phyloP scores from a whole-genome alignment of 176 grass and related monocot genomes.

The Oryza rufipogon region DNA sequence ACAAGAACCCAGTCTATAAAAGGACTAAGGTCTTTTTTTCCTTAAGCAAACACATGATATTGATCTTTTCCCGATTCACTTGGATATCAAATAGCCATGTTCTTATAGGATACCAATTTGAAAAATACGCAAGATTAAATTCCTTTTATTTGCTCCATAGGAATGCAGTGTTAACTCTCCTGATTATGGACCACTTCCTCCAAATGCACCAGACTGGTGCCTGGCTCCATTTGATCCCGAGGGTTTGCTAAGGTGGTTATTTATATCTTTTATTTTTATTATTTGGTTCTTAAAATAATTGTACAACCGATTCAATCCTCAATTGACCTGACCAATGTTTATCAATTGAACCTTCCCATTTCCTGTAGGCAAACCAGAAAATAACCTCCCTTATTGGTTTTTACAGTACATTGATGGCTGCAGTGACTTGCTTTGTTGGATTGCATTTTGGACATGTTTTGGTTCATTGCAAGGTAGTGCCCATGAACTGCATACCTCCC shows the following conservation, averaged over 20 bases:
- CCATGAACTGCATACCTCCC: conserved; percentile 9
- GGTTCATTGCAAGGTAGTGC: conserved; percentile 84
- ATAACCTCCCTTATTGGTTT: conserved; percentile 27
- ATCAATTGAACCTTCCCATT: neutral
- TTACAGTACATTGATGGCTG: conserved; percentile 81
- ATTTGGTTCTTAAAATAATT: neutral
- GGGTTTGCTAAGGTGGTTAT: conserved; percentile 83
- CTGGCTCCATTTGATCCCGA: conserved; percentile 92
- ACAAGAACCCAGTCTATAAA: conserved; percentile 83
- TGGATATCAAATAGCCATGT: conserved; percentile 4
- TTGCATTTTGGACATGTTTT: conserved; percentile 90
- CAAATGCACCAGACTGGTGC: conserved; percentile 84
- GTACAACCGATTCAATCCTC: neutral
- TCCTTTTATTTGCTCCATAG: conserved; percentile 43
- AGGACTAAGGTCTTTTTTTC: conserved; percentile 82
- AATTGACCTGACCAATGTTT: conserved; percentile 4
- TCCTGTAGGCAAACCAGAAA: conserved; percentile 19
- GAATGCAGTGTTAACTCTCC: conserved; percentile 96
- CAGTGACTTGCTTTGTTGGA: conserved; percentile 83
- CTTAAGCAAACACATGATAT: neutral
- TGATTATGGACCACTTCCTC: conserved; percentile 86
- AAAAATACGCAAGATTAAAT: neutral
- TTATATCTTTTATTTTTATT: neutral
- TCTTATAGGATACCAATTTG: conserved; percentile 2
- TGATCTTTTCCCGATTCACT: neutral